A percentile compares a stretch with the other conserved stretches of the same genome.
Conservation (phyloP, 352 stramenopile species). For the Phytophthora fragariae region DNA sequence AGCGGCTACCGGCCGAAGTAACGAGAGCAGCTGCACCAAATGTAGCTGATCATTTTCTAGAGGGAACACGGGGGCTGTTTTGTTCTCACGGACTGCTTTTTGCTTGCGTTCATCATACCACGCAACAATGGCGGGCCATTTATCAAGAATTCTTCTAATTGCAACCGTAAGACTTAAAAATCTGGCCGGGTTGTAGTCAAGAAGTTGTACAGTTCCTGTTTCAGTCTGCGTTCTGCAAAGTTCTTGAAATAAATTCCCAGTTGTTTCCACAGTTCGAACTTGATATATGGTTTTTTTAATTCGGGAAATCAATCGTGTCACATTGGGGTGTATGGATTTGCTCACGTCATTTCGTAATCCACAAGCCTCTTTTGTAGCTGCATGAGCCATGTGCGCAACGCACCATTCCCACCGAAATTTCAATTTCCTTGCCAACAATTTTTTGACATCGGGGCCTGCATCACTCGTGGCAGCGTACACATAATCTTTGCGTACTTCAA, state of each 20-base stretch:
- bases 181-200: not conserved
- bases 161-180: not conserved
- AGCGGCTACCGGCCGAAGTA: too few relatives aligned
- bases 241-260: not conserved
- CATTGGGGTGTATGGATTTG: not conserved
- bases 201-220: not conserved
- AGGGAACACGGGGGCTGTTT: too few relatives aligned
- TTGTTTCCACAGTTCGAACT: not conserved
- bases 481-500: not conserved
- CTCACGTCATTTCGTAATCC: not conserved
- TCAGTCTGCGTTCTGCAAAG: not conserved
- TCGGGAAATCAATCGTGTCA: not conserved
- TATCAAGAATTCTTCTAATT: not conserved
- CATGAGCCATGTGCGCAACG: not conserved
- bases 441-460: too few relatives aligned
- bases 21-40: too few relatives aligned
- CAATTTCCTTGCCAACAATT: too few relatives aligned
- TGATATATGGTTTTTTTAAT: not conserved
- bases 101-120: not conserved
- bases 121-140: not conserved
- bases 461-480: not conserved
- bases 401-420: not conserved
- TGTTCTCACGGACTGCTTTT: too few relatives aligned
- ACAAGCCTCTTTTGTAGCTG: not conserved
- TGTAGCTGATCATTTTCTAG: too few relatives aligned